Evolutionary conservation across 129 eudicot genomes (phyloP), one percentile per base, ranked within the genome.

Genomic region (Lactuca sativa): DNA sequence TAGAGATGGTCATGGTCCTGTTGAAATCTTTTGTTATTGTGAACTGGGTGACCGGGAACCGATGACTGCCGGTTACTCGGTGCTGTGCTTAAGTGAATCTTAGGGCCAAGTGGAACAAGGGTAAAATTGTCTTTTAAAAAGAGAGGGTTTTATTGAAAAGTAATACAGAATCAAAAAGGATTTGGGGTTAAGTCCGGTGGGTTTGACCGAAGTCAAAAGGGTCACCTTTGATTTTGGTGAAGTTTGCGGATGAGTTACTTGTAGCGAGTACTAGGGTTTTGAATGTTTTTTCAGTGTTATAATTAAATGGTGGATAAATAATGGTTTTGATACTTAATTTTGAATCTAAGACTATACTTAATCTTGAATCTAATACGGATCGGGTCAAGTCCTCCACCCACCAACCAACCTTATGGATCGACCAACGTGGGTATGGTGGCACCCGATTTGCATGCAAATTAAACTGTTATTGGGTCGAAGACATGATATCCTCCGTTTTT

Each of bases 1-100:
- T 49, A 65, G 61, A 58, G 73, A 59, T 64, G 70, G 73, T 64
- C 62, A 59, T 64, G 70, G 73, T 64, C 62, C 49, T 31, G 51
- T 77, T 63, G 73, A 78, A 63, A 67, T 71, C 59, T 71, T 62
- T 64, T 69, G 61, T 44, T 77, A 30, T 37, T 47, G 66, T 57
- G 59, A 51, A 69, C 81, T 30, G 44, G 62, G 62, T 59, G 72
- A 59, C 74, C 14, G 69, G 56, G 36, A 34, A 79, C 83, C 56
- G 80, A 67, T 14, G 25, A 49, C 56, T 43, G 64, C 60, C 83
- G 66, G 79, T 73, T 9, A 53, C 59, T 3, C 12, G 33, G 72
- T 66, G 59, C 59, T 40, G 8, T 30, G 34, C 59, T 51, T 59
- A 17, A 9, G 81, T 76, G 43, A 59, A 25, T 59, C 41, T 61